A percentile compares a stretch with the other conserved stretches of the same genome.
Evolutionary conservation across 2,329 filamentous ascomycete species (phyloP).

Genomic region (Cladorrhinum sp.): DNA sequence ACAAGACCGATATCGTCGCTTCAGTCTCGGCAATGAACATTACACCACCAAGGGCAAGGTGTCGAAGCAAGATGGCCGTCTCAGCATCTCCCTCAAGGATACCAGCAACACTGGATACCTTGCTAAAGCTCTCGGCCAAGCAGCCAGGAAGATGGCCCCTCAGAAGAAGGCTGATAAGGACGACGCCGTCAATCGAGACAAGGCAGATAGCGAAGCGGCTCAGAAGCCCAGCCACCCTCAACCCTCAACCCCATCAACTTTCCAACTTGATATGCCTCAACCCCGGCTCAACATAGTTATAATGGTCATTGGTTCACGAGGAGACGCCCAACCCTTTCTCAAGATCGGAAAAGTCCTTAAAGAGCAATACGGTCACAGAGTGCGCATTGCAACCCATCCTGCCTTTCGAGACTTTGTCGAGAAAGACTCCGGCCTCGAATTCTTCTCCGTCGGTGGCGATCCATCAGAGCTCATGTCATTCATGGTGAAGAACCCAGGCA

Average conservation of each 20-base stretch:
- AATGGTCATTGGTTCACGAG: slow-evolving; percentile 78
- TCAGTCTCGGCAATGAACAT: slow-evolving; percentile 61
- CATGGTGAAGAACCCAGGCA: slow-evolving; percentile 80
- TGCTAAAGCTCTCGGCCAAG: slow-evolving; percentile 67
- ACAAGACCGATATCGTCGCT: slow-evolving; percentile 46
- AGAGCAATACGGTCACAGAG: slow-evolving; percentile 68
- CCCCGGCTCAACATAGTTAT: slow-evolving; percentile 68
- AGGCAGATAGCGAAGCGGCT: not conserved
- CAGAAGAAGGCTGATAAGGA: slow-evolving; percentile 22
- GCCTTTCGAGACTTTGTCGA: slow-evolving; percentile 74
- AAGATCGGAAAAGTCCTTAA: slow-evolving; percentile 70
- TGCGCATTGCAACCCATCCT: slow-evolving; percentile 75
- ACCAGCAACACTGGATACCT: slow-evolving; percentile 67
- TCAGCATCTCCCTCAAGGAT: slow-evolving; percentile 71
- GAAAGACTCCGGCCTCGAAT: slow-evolving; percentile 69
- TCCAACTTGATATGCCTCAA: too few species aligned
- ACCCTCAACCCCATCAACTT: too few species aligned
- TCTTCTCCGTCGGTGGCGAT: slow-evolving; percentile 77
- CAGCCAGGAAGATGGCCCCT: slow-evolving; percentile 55
- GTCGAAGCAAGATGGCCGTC: slow-evolving; percentile 64
- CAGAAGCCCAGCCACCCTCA: not conserved
- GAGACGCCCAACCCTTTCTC: slow-evolving; percentile 78
- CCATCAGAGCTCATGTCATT: slow-evolving; percentile 81
- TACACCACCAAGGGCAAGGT: slow-evolving; percentile 64
- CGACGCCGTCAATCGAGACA: not conserved